Conservation (phyloP, 306 rosid genomes). For the Hippophae rhamnoides region DNA sequence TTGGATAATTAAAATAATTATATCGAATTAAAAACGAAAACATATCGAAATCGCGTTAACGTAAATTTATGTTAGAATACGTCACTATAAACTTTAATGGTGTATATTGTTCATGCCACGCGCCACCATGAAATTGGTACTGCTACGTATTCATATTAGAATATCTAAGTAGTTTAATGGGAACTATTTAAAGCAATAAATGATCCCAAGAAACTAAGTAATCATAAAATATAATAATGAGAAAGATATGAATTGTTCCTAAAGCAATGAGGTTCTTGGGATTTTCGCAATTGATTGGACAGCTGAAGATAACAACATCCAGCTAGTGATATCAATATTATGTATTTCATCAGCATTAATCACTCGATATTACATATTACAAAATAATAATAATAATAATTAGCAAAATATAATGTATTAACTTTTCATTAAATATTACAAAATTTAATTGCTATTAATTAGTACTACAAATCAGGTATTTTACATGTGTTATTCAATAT, state of each 20-base stretch:
- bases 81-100: too few species aligned
- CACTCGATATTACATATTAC: slow-evolving; percentile 15
- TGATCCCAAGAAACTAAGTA: slow-evolving; percentile 55
- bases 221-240: slow-evolving; percentile 11
- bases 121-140: slow-evolving; percentile 20
- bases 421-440: too few species aligned
- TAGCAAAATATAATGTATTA: neutral
- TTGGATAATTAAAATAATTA: too few species aligned
- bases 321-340: slow-evolving; percentile 1
- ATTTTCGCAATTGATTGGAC: slow-evolving; percentile 57
- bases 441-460: too few species aligned
- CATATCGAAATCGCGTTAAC: too few species aligned
- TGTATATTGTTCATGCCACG: slow-evolving; percentile 18
- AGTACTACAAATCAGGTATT: too few species aligned
- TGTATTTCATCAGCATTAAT: slow-evolving; percentile 11
- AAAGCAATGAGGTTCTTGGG: slow-evolving; percentile 68
- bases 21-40: too few species aligned
- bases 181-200: slow-evolving; percentile 35
- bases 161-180: slow-evolving; percentile 14
- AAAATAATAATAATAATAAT: too few species aligned
- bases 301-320: slow-evolving; percentile 19
- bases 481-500: too few species aligned
- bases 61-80: too few species aligned
- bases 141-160: slow-evolving; percentile 3
- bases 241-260: slow-evolving; percentile 45